phyloP scores from a whole-genome alignment of 2,329 filamentous ascomycete species.

The Fusarium piperis region DNA sequence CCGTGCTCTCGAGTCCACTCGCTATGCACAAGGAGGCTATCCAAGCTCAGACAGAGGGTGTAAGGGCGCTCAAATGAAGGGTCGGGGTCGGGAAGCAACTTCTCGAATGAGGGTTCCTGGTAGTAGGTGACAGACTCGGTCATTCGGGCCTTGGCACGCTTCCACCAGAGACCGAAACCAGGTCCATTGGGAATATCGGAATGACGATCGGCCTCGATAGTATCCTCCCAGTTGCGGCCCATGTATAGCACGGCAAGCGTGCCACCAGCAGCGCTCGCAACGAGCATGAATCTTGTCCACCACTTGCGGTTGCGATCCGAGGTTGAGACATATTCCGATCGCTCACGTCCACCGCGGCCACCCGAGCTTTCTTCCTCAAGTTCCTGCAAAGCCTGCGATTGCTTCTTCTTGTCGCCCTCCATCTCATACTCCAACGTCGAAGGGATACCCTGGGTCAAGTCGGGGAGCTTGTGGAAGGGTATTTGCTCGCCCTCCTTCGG shows the following conservation, averaged over 20 bases:
- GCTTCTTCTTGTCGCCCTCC: constrained; percentile 51
- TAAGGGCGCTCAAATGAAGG: constrained; percentile 86
- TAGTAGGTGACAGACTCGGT: constrained; percentile 87
- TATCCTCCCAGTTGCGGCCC: constrained; percentile 88
- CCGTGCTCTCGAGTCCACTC: constrained; percentile 95
- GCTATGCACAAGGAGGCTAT: constrained; percentile 93
- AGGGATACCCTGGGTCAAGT: constrained; percentile 93
- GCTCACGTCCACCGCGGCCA: constrained; percentile 54
- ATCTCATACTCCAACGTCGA: constrained; percentile 88
- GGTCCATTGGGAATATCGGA: constrained; percentile 83
- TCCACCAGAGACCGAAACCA: constrained; percentile 79
- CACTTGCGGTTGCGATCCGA: constrained; percentile 82
- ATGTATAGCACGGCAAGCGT: constrained; percentile 75
- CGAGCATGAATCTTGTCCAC: constrained; percentile 80
- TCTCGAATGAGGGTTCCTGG: constrained; percentile 93
- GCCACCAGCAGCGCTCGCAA: constrained; percentile 64
- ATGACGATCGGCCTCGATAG: constrained; percentile 76
- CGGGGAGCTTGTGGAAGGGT: constrained; percentile 78
- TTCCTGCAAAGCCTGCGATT: constrained; percentile 45
- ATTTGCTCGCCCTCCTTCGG: constrained; percentile 53
- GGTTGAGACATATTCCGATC: constrained; percentile 86
- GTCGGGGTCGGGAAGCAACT: constrained; percentile 86
- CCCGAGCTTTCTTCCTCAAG: constrained; percentile 49
- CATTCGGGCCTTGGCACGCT: constrained; percentile 79
- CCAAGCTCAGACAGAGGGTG: constrained; percentile 90